Evolutionary conservation across 805 yeast species (phyloP).

Genomic region (Wickerhamiella siamensis): DNA sequence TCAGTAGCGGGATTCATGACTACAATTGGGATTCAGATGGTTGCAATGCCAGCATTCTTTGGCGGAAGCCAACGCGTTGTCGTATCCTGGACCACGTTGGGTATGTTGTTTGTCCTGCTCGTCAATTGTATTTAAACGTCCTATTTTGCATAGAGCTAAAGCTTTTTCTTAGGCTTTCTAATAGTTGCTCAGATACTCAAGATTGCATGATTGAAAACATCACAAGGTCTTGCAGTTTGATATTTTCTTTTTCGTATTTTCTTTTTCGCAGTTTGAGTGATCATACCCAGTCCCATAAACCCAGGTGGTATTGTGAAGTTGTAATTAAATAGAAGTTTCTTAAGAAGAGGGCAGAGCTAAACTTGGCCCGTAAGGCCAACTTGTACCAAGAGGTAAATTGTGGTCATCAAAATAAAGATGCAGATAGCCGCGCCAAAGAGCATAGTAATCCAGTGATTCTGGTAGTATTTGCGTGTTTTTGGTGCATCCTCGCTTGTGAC

Average conservation of each 20-base stretch:
- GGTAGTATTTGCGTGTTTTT: slow-evolving; percentile 15
- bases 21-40: slow-evolving; percentile 74
- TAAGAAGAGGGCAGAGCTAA: no score
- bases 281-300: no score
- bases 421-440: slow-evolving; percentile 43
- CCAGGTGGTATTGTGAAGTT: no score
- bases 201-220: no score
- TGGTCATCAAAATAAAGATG: slow-evolving; percentile 57
- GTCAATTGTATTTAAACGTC: slow-evolving; percentile 11
- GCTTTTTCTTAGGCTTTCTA: no score
- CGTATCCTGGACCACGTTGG: slow-evolving; percentile 44
- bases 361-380: slow-evolving; percentile 24
- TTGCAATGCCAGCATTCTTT: slow-evolving; percentile 58
- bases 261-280: no score
- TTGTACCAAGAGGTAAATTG: slow-evolving; percentile 45
- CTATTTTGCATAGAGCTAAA: no score
- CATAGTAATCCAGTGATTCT: slow-evolving; percentile 49
- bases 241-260: no score
- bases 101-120: slow-evolving; percentile 28
- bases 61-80: slow-evolving; percentile 45
- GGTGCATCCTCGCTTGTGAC: neutral
- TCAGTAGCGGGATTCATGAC: slow-evolving; percentile 73
- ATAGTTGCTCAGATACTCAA: no score
- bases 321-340: no score
- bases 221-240: no score